A percentile compares a stretch with the other conserved stretches of the same genome.
phyloP scores from a whole-genome alignment of 129 eudicot genomes.

The Helichrysum umbraculigerum region DNA sequence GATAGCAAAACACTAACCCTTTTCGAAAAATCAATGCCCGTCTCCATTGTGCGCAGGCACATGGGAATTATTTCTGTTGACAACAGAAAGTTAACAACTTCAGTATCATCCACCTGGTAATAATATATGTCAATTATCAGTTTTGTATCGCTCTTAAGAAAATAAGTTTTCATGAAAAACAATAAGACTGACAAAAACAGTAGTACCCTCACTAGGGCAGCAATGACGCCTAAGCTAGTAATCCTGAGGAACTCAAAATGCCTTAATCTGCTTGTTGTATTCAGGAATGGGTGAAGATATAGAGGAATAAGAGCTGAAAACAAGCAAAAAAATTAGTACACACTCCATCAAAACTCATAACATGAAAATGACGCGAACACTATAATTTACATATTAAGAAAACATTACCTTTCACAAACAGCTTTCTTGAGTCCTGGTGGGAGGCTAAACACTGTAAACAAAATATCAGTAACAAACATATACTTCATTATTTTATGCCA shows the following conservation, averaged over 20 bases:
- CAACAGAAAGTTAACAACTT: conserved; percentile 79
- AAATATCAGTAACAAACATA: conserved; percentile 10
- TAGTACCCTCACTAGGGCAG: conserved; percentile 88
- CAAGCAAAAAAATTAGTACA: not conserved
- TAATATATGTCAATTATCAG: not conserved
- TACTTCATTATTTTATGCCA: not conserved
- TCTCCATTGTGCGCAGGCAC: conserved; percentile 94
- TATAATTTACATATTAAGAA: not conserved
- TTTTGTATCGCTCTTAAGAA: not conserved
- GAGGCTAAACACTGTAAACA: conserved; percentile 89
- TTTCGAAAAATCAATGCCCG: conserved; percentile 90
- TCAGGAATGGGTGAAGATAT: conserved; percentile 84
- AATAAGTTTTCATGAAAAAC: not conserved
- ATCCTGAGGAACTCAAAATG: conserved; percentile 91
- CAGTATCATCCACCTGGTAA: conserved; percentile 85
- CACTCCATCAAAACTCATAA: too few species aligned
- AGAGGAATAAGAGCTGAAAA: conserved; percentile 87
- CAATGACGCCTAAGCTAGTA: conserved; percentile 92
- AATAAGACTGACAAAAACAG: not conserved
- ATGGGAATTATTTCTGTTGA: conserved; percentile 86
- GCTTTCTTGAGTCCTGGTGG: conserved; percentile 88
- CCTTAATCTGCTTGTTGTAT: conserved; percentile 85
- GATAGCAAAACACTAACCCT: conserved; percentile 52
- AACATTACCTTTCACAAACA: conserved; percentile 74
- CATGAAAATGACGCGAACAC: too few species aligned